Evolutionary conservation across 306 rosid species (phyloP), one percentile per base, ranked within the genome.

Genomic region (Acacia confusa): DNA sequence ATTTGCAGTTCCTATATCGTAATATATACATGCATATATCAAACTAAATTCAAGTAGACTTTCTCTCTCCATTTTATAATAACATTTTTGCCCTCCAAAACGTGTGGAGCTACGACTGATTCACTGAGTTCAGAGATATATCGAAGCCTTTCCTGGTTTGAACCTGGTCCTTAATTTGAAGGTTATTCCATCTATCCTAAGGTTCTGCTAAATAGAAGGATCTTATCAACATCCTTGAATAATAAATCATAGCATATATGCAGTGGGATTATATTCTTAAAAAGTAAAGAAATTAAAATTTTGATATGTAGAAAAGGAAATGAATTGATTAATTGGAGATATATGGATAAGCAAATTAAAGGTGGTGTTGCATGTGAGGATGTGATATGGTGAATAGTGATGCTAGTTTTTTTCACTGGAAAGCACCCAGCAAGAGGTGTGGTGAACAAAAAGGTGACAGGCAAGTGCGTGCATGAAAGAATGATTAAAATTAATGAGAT

Each of bases 41-140:
- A 34, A 50, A 69, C 28, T 70, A 79, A 48, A 70, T 70, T 71
- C 40, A 43, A 76, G 67, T 24, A 34, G 19, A 80, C 4, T 44
- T 47, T 45, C 69, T 28, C 0, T 9, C 38, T 9, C 30, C 19
- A 50, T 36, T 40, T n/a, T 36, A 2, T 4, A 1, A 14, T 16
- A 3, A 16, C 2, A 48, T 4, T 28, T 40, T 43, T 72, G 80
- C 82, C 19, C 74, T 72, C 71, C 61, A 78, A 79, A 25, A 3
- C 64, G 48, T 75, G 65, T 55, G 78, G 81, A 78, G 82, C 64
- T 22, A 10, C 12, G 28, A n/a, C 24, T 36, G 60, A 53, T 53
- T 53, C 22, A 36, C 40, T 36, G 40, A 6, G 8, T 36, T 36
- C 7, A 36, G 40, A 36, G 40, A 7, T 6, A 36, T 36, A 6